Conservation (phyloP, 2,329 filamentous ascomycete species). For the Diaporthe velutina region DNA sequence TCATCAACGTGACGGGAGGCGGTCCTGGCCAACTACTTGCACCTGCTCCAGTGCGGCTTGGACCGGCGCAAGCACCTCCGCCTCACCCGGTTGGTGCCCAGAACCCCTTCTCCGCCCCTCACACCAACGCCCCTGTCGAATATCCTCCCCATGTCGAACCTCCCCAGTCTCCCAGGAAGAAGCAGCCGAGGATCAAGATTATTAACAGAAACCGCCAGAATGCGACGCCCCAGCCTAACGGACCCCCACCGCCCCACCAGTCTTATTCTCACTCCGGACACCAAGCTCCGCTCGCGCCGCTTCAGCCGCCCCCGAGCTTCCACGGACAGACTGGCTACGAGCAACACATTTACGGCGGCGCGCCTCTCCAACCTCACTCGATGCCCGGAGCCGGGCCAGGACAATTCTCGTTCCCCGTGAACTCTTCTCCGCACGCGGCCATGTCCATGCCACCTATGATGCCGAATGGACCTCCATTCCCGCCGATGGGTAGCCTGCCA, state of each 20-base stretch:
- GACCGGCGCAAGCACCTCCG: conserved; percentile 27
- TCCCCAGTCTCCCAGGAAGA: conserved; percentile 37
- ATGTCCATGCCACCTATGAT: conserved; percentile 38
- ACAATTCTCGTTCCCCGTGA: conserved; percentile 34
- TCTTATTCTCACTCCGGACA: conserved; percentile 19
- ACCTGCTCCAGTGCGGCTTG: conserved; percentile 36
- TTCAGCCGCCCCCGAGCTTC: conserved; percentile 37
- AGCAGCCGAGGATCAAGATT: conserved; percentile 36
- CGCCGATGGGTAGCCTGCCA: conserved; percentile 14
- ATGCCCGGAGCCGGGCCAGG: conserved; percentile 31
- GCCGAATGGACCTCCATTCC: conserved; percentile 15
- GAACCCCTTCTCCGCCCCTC: conserved; percentile 39
- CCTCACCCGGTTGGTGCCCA: conserved; percentile 37
- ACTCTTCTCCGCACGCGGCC: conserved; percentile 22
- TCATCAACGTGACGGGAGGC: conserved; percentile 39
- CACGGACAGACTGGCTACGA: conserved; percentile 37
- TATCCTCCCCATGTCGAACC: conserved; percentile 21
- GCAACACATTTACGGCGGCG: conserved; percentile 32
- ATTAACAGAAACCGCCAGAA: conserved; percentile 35
- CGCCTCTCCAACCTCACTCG: conserved; percentile 20
- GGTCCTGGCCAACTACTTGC: conserved; percentile 39
- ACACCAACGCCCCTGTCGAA: conserved; percentile 34
- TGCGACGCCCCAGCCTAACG: conserved; percentile 34
- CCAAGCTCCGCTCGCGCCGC: conserved; percentile 30
- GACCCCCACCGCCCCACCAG: conserved; percentile 21